Evolutionary conservation across 2,329 filamentous ascomycete genomes (phyloP).

Genomic region (Epichloe uncinata): DNA sequence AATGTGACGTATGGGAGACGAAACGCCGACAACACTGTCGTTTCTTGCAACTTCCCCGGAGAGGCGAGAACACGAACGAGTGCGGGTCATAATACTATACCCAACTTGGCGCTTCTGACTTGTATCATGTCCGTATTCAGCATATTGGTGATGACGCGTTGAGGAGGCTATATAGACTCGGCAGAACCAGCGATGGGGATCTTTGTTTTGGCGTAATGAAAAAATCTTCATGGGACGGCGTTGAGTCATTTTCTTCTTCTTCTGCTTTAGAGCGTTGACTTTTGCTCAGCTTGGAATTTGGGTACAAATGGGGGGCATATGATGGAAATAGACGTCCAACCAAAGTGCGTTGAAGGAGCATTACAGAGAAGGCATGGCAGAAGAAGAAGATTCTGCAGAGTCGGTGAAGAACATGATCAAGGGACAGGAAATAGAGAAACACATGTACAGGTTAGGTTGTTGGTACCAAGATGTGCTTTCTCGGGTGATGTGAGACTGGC

Average conservation of each 20-base stretch:
- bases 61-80: slow-evolving; percentile 20
- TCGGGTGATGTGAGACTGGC: no score
- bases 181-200: not conserved
- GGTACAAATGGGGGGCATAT: not conserved
- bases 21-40: slow-evolving; percentile 9
- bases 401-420: no score
- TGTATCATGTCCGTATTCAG: not conserved
- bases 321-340: no score
- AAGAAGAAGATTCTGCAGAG: no score
- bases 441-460: no score
- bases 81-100: slow-evolving; percentile 7
- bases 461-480: no score
- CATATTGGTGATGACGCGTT: not conserved
- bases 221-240: not conserved
- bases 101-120: slow-evolving; percentile 6
- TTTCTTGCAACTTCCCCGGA: slow-evolving; percentile 27
- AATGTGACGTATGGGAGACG: slow-evolving; percentile 22
- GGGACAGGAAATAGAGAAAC: no score
- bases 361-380: no score
- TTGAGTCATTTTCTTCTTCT: not conserved
- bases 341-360: no score
- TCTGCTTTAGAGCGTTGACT: not conserved
- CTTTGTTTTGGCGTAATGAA: not conserved
- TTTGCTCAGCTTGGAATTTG: not conserved
- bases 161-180: not conserved